These are phyloP conservation scores for Trichosporon coremiiforme DNA, from an alignment of 1,284 basidiomycete genomes.

Conservation along the genomic window DNA sequence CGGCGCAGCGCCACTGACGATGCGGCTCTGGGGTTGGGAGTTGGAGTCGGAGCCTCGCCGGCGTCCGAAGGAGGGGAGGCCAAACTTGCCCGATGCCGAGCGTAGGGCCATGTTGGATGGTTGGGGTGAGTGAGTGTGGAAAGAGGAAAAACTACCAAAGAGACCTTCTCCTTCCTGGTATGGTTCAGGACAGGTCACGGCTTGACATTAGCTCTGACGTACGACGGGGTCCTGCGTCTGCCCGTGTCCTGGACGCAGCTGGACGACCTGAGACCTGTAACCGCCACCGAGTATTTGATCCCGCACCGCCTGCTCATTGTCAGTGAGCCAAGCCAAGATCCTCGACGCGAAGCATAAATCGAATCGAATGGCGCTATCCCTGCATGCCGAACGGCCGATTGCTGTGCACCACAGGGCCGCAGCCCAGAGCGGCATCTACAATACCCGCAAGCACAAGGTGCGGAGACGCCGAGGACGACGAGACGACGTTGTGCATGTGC, in stretches of 20 bases:
- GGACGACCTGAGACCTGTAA: neutral
- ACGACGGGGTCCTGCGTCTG: neutral
- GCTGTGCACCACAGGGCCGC: neutral
- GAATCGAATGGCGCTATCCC: slow-evolving; percentile 7
- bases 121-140: neutral
- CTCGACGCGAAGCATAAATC: slow-evolving; percentile 11
- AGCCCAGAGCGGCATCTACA: neutral
- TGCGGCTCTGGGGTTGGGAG: slow-evolving; percentile 5
- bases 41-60: slow-evolving; percentile 30
- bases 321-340: slow-evolving; percentile 3
- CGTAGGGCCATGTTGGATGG: slow-evolving; percentile 40
- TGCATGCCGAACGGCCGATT: neutral
- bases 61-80: slow-evolving; percentile 41
- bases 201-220: slow-evolving; percentile 17
- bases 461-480: neutral
- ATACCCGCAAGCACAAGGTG: neutral
- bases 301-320: neutral
- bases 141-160: neutral
- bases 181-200: neutral
- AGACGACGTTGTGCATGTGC: no score
- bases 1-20: slow-evolving; percentile 3
- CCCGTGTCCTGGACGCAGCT: neutral
- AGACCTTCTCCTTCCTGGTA: neutral
- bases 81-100: slow-evolving; percentile 49
- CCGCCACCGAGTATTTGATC: neutral